A percentile compares a stretch with the other conserved stretches of the same genome.
These are phyloP conservation scores for Penicillium glabrum DNA, from an alignment of 2,329 filamentous ascomycete species.

Conservation along the genomic window DNA sequence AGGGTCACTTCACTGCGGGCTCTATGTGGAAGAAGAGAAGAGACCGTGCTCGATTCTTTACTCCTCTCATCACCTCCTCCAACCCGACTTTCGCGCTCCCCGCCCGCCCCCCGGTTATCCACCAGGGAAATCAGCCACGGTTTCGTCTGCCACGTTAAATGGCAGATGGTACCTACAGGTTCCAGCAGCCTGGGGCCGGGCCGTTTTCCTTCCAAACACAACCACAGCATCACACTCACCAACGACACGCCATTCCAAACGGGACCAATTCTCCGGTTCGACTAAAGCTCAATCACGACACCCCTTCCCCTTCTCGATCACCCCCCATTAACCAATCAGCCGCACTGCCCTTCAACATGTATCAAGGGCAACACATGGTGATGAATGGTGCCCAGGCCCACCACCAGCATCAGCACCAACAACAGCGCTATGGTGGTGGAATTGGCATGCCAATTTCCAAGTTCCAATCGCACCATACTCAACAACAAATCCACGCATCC, in stretches of 20 bases:
- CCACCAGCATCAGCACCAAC: conserved; percentile 24
- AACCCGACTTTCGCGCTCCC: conserved; percentile 23
- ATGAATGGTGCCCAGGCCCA: conserved; percentile 50
- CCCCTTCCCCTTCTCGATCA: conserved; percentile 50
- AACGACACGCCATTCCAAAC: conserved; percentile 46
- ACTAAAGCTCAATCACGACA: conserved; percentile 48
- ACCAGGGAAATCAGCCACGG: conserved; percentile 37
- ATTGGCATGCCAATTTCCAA: conserved; percentile 49
- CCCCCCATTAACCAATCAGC: conserved; percentile 45
- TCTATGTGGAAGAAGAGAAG: conserved; percentile 53
- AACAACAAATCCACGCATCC: conserved; percentile 46
- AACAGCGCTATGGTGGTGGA: conserved; percentile 19
- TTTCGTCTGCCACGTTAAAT: conserved; percentile 53
- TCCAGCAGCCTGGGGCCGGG: conserved; percentile 55
- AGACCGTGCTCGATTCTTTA: conserved; percentile 42
- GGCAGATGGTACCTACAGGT: conserved; percentile 57
- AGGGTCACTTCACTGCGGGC: conserved; percentile 37
- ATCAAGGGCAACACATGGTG: conserved; percentile 51
- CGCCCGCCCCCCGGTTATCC: conserved; percentile 25
- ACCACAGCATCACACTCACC: conserved; percentile 44
- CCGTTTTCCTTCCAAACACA: conserved; percentile 49
- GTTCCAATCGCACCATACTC: conserved; percentile 44
- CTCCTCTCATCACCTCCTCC: conserved; percentile 33
- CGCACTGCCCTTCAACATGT: conserved; percentile 48
- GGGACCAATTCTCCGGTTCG: conserved; percentile 48